Conservation (phyloP, 2,329 filamentous ascomycete genomes). For the Ceratocystis cacaofunesta region DNA sequence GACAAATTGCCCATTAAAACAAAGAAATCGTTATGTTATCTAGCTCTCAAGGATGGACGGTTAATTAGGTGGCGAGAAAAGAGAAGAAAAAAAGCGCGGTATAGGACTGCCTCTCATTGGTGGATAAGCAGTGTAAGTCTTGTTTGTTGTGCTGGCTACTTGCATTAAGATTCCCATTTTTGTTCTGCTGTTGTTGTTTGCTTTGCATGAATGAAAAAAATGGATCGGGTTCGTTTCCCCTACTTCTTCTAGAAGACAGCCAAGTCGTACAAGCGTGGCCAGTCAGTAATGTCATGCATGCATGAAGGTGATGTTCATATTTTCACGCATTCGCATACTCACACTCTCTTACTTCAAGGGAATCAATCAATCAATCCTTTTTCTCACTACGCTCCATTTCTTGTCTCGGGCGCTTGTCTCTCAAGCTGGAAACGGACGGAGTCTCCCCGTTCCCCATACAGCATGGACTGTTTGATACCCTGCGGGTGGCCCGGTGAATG, state of each 20-base stretch:
- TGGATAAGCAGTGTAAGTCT: neutral
- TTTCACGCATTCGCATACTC: neutral
- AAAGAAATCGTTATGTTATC: neutral
- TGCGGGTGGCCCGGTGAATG: neutral
- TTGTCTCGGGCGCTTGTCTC: neutral
- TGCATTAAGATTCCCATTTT: neutral
- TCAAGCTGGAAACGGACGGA: neutral
- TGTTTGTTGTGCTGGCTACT: neutral
- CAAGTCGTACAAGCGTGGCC: neutral
- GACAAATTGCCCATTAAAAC: neutral
- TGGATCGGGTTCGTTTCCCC: neutral
- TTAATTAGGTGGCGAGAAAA: neutral
- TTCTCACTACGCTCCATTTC: neutral
- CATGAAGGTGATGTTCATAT: neutral
- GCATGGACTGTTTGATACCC: neutral
- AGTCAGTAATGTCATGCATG: neutral
- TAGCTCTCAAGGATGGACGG: no score
- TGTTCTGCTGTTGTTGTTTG: neutral
- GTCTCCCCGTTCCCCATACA: slow-evolving; percentile 3
- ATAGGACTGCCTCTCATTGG: neutral
- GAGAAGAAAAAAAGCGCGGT: neutral
- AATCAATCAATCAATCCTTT: neutral
- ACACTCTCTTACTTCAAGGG: neutral
- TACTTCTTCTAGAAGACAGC: neutral
- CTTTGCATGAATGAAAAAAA: neutral